Percentiles rank a stretch among this genome's conserved stretches.
Conservation (phyloP, 176 grass and related monocot genomes). For the Carex kokanica region DNA sequence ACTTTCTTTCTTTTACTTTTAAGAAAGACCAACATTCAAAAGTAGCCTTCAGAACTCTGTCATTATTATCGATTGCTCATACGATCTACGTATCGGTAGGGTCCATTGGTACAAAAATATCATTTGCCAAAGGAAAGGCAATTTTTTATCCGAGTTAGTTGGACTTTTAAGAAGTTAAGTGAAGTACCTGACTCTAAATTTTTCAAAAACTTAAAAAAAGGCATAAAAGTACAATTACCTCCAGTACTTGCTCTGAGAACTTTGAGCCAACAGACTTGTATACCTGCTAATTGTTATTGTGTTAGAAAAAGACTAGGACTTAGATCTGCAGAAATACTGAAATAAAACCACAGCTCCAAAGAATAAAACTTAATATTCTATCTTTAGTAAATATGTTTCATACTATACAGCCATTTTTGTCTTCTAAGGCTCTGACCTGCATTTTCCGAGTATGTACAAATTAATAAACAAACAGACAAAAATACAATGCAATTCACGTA, state of each 20-base stretch:
- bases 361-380: not conserved
- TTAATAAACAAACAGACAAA: not conserved
- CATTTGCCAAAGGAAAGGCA: not conserved
- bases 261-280: conserved; percentile 88
- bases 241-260: conserved; percentile 66
- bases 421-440: not conserved
- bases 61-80: not conserved
- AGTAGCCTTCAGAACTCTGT: not conserved
- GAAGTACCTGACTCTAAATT: not conserved
- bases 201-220: not conserved
- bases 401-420: not conserved
- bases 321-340: not conserved
- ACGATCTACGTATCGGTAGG: not conserved
- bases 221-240: conserved; percentile 46
- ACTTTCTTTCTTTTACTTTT: not conserved
- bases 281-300: conserved; percentile 38
- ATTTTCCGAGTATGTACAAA: not conserved
- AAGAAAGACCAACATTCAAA: not conserved
- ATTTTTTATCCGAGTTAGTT: not conserved
- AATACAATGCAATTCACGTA: not conserved
- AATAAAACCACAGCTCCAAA: not conserved
- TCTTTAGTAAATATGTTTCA: not conserved
- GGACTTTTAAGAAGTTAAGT: not conserved
- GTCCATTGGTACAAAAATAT: not conserved
- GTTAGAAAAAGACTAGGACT: not conserved